These are phyloP conservation scores for Colletotrichum agaves DNA, from an alignment of 2,329 filamentous ascomycete species.

Conservation along the genomic window DNA sequence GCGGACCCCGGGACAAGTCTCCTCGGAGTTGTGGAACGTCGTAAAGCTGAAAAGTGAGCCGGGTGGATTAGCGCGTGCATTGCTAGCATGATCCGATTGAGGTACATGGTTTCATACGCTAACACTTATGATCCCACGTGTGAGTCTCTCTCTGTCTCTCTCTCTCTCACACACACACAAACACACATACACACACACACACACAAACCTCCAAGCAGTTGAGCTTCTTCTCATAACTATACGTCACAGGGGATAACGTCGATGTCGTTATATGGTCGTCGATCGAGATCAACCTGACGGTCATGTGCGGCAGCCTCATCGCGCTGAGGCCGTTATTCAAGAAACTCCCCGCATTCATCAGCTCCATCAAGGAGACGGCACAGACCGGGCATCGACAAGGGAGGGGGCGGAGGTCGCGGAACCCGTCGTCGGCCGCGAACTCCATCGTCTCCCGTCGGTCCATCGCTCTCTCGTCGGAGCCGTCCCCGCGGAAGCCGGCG, in stretches of 20 bases:
- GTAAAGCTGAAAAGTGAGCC: too few species aligned
- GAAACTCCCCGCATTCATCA: background rate
- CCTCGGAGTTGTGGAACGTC: too few species aligned
- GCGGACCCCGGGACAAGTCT: accelerated
- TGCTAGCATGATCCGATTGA: conserved; percentile 37
- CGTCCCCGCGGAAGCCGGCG: background rate
- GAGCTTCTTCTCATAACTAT: background rate
- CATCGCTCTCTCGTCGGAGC: background rate
- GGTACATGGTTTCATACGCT: conserved; percentile 34
- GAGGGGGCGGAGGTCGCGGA: background rate
- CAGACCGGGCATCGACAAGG: background rate
- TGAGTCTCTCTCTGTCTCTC: too few species aligned
- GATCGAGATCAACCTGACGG: conserved; percentile 48
- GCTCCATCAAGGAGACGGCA: background rate
- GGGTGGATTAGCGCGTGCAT: conserved; percentile 32
- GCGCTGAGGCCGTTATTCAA: conserved; percentile 51
- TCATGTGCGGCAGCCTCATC: conserved; percentile 55
- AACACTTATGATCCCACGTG: conserved; percentile 29
- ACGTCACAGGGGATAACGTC: conserved; percentile 39
- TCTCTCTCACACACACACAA: too few species aligned
- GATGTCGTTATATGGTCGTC: conserved; percentile 46
- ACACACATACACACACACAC: too few species aligned
- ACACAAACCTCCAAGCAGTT: too few species aligned
- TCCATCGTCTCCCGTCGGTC: background rate
- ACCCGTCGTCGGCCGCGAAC: background rate